Percentiles rank a stretch among this genome's conserved stretches.
phyloP scores from a whole-genome alignment of 1,139 yeast genomes.

The Pneumocystis jirovecii region DNA sequence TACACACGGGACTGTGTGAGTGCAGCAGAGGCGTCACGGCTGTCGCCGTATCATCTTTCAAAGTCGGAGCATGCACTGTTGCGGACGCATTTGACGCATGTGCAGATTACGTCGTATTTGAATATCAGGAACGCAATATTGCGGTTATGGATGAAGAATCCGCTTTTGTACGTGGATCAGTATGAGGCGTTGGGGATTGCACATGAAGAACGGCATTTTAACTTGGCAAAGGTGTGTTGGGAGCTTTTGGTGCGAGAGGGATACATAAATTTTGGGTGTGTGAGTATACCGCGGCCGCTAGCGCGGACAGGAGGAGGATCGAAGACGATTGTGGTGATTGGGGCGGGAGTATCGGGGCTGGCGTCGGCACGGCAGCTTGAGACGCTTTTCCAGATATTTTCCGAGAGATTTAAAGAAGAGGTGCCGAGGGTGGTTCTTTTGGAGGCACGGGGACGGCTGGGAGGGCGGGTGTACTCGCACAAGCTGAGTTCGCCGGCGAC shows the following conservation, averaged over 20 bases:
- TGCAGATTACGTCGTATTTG: slow-evolving; percentile 30
- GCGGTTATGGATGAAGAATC: slow-evolving; percentile 32
- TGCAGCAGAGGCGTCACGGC: slow-evolving; percentile 30
- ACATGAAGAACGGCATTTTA: slow-evolving; percentile 27
- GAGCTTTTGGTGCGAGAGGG: slow-evolving; percentile 31
- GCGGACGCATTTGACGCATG: slow-evolving; percentile 23
- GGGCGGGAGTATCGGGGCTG: slow-evolving; percentile 33
- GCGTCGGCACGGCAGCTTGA: slow-evolving; percentile 32
- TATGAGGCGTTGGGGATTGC: slow-evolving; percentile 33
- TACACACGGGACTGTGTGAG: slow-evolving; percentile 16
- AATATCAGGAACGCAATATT: slow-evolving; percentile 31
- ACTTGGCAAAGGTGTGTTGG: slow-evolving; percentile 30
- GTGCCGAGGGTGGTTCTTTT: slow-evolving; percentile 28
- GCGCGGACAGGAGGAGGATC: neutral
- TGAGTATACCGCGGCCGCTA: slow-evolving; percentile 19
- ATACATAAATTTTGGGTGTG: slow-evolving; percentile 31
- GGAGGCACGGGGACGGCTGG: slow-evolving; percentile 30
- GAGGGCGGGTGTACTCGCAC: slow-evolving; percentile 31
- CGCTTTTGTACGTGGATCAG: slow-evolving; percentile 28
- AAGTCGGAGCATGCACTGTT: slow-evolving; percentile 26
- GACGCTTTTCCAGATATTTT: slow-evolving; percentile 24
- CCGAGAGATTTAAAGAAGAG: slow-evolving; percentile 25
- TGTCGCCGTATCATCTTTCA: slow-evolving; percentile 27
- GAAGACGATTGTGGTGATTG: slow-evolving; percentile 24
- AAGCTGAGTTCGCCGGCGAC: slow-evolving; percentile 18